A percentile compares a stretch with the other conserved stretches of the same genome.
These are phyloP conservation scores for Trypanosoma rangeli DNA, from an alignment of 208 protist species.

Conservation along the genomic window DNA sequence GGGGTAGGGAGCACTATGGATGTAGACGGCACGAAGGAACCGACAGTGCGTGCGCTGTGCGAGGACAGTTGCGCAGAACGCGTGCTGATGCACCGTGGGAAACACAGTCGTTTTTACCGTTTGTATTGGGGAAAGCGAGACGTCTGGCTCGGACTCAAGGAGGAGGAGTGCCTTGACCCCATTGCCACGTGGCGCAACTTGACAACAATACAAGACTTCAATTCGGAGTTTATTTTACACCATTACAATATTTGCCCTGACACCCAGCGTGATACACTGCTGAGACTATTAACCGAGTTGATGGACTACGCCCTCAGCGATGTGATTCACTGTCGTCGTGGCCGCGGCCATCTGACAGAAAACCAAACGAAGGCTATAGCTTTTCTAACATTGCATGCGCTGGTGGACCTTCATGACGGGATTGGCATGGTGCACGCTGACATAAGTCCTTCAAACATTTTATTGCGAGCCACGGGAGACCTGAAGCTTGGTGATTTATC, in stretches of 20 bases:
- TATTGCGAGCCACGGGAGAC: slow-evolving; percentile 24
- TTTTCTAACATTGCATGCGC: slow-evolving; percentile 37
- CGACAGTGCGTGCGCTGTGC: background rate
- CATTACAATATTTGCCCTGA: slow-evolving; percentile 42
- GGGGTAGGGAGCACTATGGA: background rate
- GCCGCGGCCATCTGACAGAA: slow-evolving; percentile 14
- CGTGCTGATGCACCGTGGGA: slow-evolving; percentile 22
- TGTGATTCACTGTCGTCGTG: slow-evolving; percentile 8
- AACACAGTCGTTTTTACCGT: slow-evolving; percentile 38
- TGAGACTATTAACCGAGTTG: slow-evolving; percentile 39
- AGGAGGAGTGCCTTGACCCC: slow-evolving; percentile 32
- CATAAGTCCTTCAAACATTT: slow-evolving; percentile 57
- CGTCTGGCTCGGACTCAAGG: slow-evolving; percentile 46
- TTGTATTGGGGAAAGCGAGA: slow-evolving; percentile 27
- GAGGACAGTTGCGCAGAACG: slow-evolving; percentile 7
- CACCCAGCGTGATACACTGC: slow-evolving; percentile 24
- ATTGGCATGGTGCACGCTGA: slow-evolving; percentile 53
- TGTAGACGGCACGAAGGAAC: slow-evolving; percentile 1
- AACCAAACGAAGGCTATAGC: slow-evolving; percentile 23
- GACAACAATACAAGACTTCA: background rate
- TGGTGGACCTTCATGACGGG: slow-evolving; percentile 48
- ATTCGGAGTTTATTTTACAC: slow-evolving; percentile 34
- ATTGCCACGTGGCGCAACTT: background rate
- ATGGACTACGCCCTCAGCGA: slow-evolving; percentile 39
- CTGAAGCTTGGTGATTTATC: slow-evolving; percentile 26